Evolutionary conservation across 441 rosid species (phyloP), one percentile per base, ranked within the genome.

Genomic region (Kokia cookei): DNA sequence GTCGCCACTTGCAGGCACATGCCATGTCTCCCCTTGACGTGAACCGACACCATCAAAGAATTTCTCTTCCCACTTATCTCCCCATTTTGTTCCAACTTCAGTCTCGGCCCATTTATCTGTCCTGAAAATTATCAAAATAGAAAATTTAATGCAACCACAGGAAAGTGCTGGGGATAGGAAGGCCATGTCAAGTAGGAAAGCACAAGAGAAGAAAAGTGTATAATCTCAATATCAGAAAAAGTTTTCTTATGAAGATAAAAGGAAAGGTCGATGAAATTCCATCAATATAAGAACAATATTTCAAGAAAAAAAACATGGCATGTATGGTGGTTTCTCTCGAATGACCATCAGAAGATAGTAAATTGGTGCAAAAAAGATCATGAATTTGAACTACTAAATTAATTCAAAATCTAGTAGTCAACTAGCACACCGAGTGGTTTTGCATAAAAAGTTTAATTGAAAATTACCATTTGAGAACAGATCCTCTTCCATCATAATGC

Each of bases 31-130:
- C 78, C 99, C 99, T 74, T 96, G 98, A 24, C 99, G 98, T 22
- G 97, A 84, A 80, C 99, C 99, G 65, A 96, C 91, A 45, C 94
- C 97, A 72, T 91, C 81, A 80, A 96, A 96, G 84, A 96, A 96
- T 78, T 87, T 96, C 60, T 96, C 99, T 83, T 96, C 99, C 99
- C 99, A 96, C 86, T 96, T 96, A 90, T 96, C 99, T 82, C 98
- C 99, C 98, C 98, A 93, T 84, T 92, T 96, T 72, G 98, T 90
- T 73, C 97, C 97, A 73, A 96, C 76, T 77, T 96, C 97, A 40
- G 98, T 93, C 89, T 96, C 98, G 12, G 99, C 99, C 99, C 98
- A 96, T 87, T 96, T 96, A 83, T 96, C 97, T 69, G 99, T 93
- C 99, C 99, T 96, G 97, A 76, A 82, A 77, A 83, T 73, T 54